Conservation (phyloP, 768 basidiomycete genomes). For the Mycena indigotica region DNA sequence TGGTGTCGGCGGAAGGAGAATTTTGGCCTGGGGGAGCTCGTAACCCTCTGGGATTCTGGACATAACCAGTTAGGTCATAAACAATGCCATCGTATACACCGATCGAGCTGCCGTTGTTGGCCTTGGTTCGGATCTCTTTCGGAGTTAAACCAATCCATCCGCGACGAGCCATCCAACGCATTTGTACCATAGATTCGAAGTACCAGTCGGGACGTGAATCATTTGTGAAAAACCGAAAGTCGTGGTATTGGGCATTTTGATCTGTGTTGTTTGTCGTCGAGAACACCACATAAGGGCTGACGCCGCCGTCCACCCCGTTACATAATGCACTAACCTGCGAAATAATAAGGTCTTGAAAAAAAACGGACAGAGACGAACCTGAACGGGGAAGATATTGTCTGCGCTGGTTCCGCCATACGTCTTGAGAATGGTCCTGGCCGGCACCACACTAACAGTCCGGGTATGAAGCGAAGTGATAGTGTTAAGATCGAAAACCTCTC, state of each 20-base stretch:
- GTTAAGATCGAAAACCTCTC: conserved; percentile 92
- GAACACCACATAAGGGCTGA: conserved; percentile 83
- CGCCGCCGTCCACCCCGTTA: conserved; percentile 76
- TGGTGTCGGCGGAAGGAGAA: conserved; percentile 44
- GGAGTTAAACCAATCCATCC: conserved; percentile 89
- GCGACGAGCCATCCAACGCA: conserved; percentile 87
- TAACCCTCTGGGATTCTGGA: conserved; percentile 66
- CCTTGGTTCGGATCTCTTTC: conserved; percentile 72
- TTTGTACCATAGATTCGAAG: conserved; percentile 87
- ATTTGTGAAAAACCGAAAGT: conserved; percentile 87
- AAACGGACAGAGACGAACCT: conserved; percentile 48
- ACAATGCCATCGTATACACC: conserved; percentile 87
- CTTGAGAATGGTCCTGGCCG: conserved; percentile 70
- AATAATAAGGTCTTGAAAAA: conserved; percentile 3
- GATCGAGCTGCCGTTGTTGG: conserved; percentile 60
- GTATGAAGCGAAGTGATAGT: conserved; percentile 66
- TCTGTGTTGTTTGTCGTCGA: conserved; percentile 78
- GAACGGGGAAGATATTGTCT: conserved; percentile 88
- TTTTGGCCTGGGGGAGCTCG: conserved; percentile 49
- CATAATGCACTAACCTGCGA: conserved; percentile 87
- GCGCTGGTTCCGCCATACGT: conserved; percentile 76
- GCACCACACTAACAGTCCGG: conserved; percentile 71
- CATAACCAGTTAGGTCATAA: conserved; percentile 85
- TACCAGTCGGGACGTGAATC: conserved; percentile 99
- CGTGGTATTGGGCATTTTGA: conserved; percentile 83